Base-by-base conservation (phyloP, 2,329 filamentous ascomycete genomes). In the Cladosporium colombiae region DNA sequence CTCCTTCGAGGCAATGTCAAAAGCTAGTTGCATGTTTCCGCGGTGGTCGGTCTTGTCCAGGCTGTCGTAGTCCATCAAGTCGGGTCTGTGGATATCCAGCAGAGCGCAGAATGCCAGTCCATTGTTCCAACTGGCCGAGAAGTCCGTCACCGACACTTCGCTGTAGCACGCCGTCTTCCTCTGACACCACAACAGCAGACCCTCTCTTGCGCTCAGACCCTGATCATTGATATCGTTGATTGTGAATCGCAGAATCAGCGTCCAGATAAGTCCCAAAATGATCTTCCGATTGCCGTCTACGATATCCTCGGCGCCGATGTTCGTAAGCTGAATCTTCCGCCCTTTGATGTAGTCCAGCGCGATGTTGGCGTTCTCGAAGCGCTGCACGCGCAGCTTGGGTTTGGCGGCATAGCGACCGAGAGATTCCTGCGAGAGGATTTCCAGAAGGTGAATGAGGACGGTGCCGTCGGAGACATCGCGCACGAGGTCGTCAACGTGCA, bases 161-260 rank as follows among this genome's bases (percentile, higher is more conserved):
- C 97, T 93, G 78, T 99, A 99, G 80, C 95, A 99, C 8, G 95
- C 95, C 33, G 95, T 99, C 82, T 99, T 99, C 73, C 95, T 86
- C 81, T 99, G 94, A 82, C 95, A 99, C 95, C 95, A 99, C 27
- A 99, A 81, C 65, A 99, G 81, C 73, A 99, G 81, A 69, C 95
- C 95, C 78, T 98, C 95, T 79, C 98, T 97, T 66, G 95, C 95
- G 62, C 94, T 97, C 88, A 98, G 90, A 70, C 95, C 95, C 83
- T 97, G 95, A 78, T 94, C 91, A 77, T 96, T 98, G 82, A 99
- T 99, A 79, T 99, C 95, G 78, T 90, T 97, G 77, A 99, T 99
- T 72, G 95, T 99, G 79, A 99, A 99, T 60, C 95, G 87, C 71
- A 97, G 83, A 89, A 99, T 99, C 69, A 99, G 84, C 6, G 93